phyloP scores from a whole-genome alignment of 805 yeast species.

The Cyberlindnera suaveolens region DNA sequence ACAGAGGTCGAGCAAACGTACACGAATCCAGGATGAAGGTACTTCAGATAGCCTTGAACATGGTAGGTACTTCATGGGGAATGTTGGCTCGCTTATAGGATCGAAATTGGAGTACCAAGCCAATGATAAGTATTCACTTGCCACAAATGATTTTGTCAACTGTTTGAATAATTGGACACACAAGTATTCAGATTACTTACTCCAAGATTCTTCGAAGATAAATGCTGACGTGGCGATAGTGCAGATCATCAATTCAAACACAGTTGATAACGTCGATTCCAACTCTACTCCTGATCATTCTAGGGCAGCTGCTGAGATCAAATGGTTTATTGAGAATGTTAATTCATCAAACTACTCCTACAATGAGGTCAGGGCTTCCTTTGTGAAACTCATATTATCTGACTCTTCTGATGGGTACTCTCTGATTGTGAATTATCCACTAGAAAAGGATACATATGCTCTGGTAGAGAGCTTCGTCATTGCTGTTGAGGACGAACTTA shows the following conservation, averaged over 20 bases:
- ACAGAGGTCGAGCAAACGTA: slow-evolving; percentile 36
- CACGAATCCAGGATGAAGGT: slow-evolving; percentile 26
- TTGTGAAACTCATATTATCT: slow-evolving; percentile 24
- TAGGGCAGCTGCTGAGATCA: background rate
- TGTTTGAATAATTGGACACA: slow-evolving; percentile 20
- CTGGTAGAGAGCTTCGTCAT: slow-evolving; percentile 13
- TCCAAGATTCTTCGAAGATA: slow-evolving; percentile 5
- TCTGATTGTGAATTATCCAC: slow-evolving; percentile 30
- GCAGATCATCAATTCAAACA: slow-evolving; percentile 26
- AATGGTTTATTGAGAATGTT: slow-evolving; percentile 14
- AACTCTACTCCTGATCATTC: background rate
- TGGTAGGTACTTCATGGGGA: slow-evolving; percentile 6
- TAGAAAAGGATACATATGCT: slow-evolving; percentile 27
- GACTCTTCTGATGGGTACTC: slow-evolving; percentile 16
- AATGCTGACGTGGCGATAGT: slow-evolving; percentile 20
- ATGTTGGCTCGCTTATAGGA: slow-evolving; percentile 5
- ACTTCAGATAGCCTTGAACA: slow-evolving; percentile 1
- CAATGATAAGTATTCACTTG: background rate
- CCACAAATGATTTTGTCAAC: slow-evolving; percentile 10
- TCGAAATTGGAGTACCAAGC: background rate
- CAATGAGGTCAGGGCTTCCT: slow-evolving; percentile 30
- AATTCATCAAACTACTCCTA: slow-evolving; percentile 28
- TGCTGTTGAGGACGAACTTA: slow-evolving; percentile 18
- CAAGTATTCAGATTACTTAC: slow-evolving; percentile 23
- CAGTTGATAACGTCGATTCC: slow-evolving; percentile 14